phyloP scores from a whole-genome alignment of 176 grass and related monocot species.

The Rhynchospora pubera region DNA sequence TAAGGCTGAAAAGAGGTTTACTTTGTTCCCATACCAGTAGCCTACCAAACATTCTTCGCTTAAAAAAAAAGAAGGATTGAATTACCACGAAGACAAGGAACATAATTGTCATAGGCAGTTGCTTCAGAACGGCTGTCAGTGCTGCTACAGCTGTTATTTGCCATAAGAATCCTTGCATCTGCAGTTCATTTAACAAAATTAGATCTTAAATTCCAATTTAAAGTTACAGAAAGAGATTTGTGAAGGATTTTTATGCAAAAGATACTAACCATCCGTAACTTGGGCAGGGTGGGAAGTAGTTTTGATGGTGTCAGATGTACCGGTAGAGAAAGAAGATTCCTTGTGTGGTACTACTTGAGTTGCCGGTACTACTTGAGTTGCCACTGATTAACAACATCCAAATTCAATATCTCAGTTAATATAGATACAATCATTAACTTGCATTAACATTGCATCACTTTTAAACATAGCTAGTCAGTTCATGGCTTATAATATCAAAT shows the following conservation, averaged over 20 bases:
- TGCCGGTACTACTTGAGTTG: neutral
- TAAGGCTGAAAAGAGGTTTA: neutral
- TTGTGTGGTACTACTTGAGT: neutral
- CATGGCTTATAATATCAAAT: conserved; percentile 10
- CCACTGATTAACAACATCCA: conserved; percentile 1
- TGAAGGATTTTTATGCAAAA: neutral
- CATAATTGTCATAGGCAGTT: conserved; percentile 42
- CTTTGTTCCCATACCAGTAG: neutral
- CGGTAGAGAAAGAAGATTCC: conserved; percentile 16
- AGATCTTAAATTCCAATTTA: conserved; percentile 8
- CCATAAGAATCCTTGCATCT: conserved; percentile 11
- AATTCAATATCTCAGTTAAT: neutral
- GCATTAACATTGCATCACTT: neutral
- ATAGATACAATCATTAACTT: neutral
- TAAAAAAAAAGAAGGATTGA: neutral
- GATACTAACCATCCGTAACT: conserved; percentile 3
- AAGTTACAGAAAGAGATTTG: neutral
- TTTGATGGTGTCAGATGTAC: neutral
- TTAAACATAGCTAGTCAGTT: neutral
- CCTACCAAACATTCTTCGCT: neutral
- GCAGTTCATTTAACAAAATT: neutral
- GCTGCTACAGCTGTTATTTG: conserved; percentile 56
- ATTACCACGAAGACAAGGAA: conserved; percentile 43
- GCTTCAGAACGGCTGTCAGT: conserved; percentile 51
- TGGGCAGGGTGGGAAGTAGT: neutral